Evolutionary conservation across 2,329 filamentous ascomycete species (phyloP).

Genomic region (Fusarium sp.): DNA sequence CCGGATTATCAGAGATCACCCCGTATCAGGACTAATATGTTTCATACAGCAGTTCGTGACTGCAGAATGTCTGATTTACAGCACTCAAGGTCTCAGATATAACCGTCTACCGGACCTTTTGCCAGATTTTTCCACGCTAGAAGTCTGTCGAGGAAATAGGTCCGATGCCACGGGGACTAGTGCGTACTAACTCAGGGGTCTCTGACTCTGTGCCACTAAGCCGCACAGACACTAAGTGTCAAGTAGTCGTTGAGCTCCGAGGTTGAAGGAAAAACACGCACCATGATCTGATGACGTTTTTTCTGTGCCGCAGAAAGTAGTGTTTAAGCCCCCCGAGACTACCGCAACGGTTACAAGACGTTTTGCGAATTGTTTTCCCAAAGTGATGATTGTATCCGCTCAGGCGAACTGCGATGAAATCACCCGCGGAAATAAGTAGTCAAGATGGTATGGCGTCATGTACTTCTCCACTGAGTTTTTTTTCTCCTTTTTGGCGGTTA

Average conservation of each 20-base stretch:
- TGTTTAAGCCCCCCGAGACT: background rate
- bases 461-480: background rate
- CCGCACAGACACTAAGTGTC: background rate
- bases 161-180: background rate
- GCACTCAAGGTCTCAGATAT: background rate
- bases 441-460: background rate
- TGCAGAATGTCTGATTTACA: background rate
- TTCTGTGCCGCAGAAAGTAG: background rate
- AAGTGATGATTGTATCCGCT: background rate
- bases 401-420: background rate
- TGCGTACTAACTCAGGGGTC: background rate
- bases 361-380: background rate
- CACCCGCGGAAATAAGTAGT: background rate
- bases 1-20: background rate
- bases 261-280: background rate
- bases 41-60: background rate
- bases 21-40: background rate
- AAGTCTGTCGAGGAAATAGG: background rate
- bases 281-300: no score
- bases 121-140: background rate
- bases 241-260: background rate
- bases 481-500: background rate
- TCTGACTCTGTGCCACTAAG: background rate
- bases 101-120: background rate
- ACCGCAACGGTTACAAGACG: background rate